These are phyloP conservation scores for Fusarium odoratissimum DNA, from an alignment of 2,329 filamentous ascomycete species.

Conservation along the genomic window DNA sequence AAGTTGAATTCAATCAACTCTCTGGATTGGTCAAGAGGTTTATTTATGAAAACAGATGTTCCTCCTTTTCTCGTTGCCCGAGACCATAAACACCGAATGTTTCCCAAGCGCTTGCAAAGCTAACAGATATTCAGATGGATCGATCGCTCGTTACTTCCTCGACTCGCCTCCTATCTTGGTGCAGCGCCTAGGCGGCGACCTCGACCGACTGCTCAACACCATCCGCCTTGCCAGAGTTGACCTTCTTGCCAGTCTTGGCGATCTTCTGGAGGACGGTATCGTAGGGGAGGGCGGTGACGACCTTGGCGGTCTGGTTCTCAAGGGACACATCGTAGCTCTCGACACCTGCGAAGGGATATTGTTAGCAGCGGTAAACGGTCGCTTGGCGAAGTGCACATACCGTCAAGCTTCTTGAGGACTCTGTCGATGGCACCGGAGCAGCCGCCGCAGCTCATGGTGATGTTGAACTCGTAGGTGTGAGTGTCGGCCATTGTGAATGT, in stretches of 20 bases:
- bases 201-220: conserved; percentile 68
- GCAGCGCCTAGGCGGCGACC: conserved; percentile 48
- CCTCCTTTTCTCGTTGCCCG: conserved; percentile 27
- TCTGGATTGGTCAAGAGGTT: conserved; percentile 20
- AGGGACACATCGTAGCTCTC: conserved; percentile 89
- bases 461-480: conserved; percentile 95
- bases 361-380: conserved; percentile 16
- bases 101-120: conserved; percentile 33
- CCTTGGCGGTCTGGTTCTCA: conserved; percentile 83
- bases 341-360: conserved; percentile 69
- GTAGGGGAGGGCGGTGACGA: conserved; percentile 79
- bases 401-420: conserved; percentile 91
- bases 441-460: conserved; percentile 93
- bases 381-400: conserved; percentile 60
- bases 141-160: conserved; percentile 2
- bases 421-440: conserved; percentile 95
- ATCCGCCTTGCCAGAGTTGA: conserved; percentile 81
- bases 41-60: conserved; percentile 26
- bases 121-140: conserved; percentile 33
- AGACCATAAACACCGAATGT: conserved; percentile 36
- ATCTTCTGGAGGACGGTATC: conserved; percentile 87
- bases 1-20: not conserved
- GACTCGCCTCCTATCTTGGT: not conserved
- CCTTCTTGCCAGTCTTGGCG: conserved; percentile 93
- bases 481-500: conserved; percentile 72